A percentile compares a stretch with the other conserved stretches of the same genome.
Conservation (phyloP, 306 rosid genomes). For the Oemleria cerasiformis region DNA sequence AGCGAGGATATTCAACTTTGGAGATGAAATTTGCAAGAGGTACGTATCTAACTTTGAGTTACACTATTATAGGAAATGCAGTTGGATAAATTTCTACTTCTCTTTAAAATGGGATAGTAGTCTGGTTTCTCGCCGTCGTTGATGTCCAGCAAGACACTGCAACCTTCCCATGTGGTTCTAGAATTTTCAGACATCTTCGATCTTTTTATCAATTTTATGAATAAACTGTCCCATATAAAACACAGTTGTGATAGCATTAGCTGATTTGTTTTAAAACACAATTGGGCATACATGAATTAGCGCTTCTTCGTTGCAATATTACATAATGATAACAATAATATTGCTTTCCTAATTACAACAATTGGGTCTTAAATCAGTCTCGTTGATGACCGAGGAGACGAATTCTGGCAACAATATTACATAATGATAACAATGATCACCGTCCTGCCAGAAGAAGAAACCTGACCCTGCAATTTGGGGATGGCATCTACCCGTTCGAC, state of each 20-base stretch:
- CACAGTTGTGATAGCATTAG: too few relatives aligned
- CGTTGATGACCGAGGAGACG: too few relatives aligned
- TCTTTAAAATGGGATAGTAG: too few relatives aligned
- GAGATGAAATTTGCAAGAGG: constrained; percentile 75
- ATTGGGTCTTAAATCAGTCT: too few relatives aligned
- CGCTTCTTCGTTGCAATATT: too few relatives aligned
- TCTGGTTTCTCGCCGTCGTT: constrained; percentile 93
- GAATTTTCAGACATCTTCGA: constrained; percentile 34
- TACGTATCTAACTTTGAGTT: constrained; percentile 18
- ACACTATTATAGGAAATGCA: neutral
- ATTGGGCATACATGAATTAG: too few relatives aligned
- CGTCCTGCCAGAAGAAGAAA: constrained; percentile 64
- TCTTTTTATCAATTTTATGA: neutral
- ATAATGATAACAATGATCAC: too few relatives aligned
- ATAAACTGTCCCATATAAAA: too few relatives aligned
- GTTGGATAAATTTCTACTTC: neutral
- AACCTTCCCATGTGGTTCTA: constrained; percentile 81
- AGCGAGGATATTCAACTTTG: constrained; percentile 79
- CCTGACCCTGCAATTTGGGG: constrained; percentile 60
- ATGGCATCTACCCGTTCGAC: constrained; percentile 62
- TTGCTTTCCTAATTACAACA: too few relatives aligned
- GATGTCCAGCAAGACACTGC: constrained; percentile 93
- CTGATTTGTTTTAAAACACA: too few relatives aligned
- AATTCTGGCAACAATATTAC: too few relatives aligned
- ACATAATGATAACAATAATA: too few relatives aligned